Evolutionary conservation across 176 grass and related monocot genomes (phyloP).

Genomic region (Triticum turgidum): DNA sequence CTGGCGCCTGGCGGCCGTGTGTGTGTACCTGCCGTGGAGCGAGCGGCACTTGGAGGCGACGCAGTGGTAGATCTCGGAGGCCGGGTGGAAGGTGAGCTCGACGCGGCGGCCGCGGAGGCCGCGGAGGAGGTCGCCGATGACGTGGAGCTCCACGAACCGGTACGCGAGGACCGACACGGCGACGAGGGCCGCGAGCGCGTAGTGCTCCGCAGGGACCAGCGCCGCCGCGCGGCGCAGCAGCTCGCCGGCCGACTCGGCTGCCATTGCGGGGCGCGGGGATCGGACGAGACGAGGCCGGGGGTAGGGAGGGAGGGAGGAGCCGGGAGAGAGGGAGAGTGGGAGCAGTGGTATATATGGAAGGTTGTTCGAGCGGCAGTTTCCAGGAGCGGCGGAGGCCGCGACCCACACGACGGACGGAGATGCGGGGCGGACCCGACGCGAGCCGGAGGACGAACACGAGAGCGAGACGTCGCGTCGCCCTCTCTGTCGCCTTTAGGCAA

Average conservation of each 20-base stretch:
- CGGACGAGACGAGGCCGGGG: background rate
- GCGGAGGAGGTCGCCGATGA: constrained; percentile 57
- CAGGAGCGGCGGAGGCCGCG: too few relatives aligned
- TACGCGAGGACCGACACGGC: constrained; percentile 41
- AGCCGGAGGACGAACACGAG: too few relatives aligned
- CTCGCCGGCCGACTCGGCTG: constrained; percentile 37
- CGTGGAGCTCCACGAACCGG: constrained; percentile 87
- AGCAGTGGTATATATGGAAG: too few relatives aligned
- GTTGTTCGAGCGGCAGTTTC: too few relatives aligned
- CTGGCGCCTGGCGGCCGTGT: background rate
- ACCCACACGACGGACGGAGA: too few relatives aligned
- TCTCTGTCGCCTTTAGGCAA: too few relatives aligned
- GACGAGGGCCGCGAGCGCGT: constrained; percentile 47
- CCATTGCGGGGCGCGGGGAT: constrained; percentile 16
- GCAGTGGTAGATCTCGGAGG: constrained; percentile 79
- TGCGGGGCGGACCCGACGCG: too few relatives aligned
- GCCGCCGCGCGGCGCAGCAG: constrained; percentile 60
- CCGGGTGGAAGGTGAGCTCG: constrained; percentile 72
- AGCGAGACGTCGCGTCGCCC: too few relatives aligned
- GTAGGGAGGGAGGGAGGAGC: background rate
- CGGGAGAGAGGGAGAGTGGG: too few relatives aligned
- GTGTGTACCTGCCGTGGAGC: constrained; percentile 76
- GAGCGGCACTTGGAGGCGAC: constrained; percentile 72
- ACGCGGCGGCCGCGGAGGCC: constrained; percentile 70
- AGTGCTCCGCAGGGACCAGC: constrained; percentile 41